Base-by-base conservation (phyloP, 2,329 filamentous ascomycete genomes). In the Leptoxyphium fumago region DNA sequence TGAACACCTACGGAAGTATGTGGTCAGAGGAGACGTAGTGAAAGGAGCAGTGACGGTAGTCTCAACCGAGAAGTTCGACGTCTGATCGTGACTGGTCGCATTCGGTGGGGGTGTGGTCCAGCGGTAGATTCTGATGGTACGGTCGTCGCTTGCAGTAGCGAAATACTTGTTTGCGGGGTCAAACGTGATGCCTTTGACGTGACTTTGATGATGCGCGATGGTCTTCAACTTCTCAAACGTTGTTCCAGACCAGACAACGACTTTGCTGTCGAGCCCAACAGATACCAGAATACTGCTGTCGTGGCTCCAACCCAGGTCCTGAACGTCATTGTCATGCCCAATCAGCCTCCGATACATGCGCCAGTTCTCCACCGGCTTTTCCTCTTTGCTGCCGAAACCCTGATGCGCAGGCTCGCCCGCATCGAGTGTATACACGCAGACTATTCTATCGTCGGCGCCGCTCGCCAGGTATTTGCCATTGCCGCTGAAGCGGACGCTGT, bases 81-180 rank as follows among this genome's bases (percentile, higher is more conserved):
- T 79, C 68, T 94, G 91, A 61, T 98, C 91, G 60, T 96, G 86
- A 43, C 89, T 80, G 1, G 85, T 94, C 30, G 91, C 85, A 61
- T 94, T 95, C 9, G 91, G 84, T 1, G 82, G 76, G 0, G 91
- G 88, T 1, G 89, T 83, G 2, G 84, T 94, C 62, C 95, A 98
- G 46, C 88, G 80, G 64, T 94, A 96, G 55, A 98, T 85, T 62
- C 94, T 94, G 64, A 98, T 94, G 2, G 87, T 89, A 47, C 91
- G 80, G 63, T 98, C 91, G 62, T 98, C 91, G 65, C 87, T 94
- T 2, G 93, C 88, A 0, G 93, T 98, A 13, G 93, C 91, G 64
- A 98, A 98, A 70, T 94, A 98, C 61, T 96, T 98, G 69, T 96
- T 96, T 38, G 91, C 91, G 1, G 91, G 91, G 60, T 98, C 91